Evolutionary conservation across 352 stramenopile genomes (phyloP), one percentile per base, ranked within the genome.

Genomic region (Phytophthora hybrid): DNA sequence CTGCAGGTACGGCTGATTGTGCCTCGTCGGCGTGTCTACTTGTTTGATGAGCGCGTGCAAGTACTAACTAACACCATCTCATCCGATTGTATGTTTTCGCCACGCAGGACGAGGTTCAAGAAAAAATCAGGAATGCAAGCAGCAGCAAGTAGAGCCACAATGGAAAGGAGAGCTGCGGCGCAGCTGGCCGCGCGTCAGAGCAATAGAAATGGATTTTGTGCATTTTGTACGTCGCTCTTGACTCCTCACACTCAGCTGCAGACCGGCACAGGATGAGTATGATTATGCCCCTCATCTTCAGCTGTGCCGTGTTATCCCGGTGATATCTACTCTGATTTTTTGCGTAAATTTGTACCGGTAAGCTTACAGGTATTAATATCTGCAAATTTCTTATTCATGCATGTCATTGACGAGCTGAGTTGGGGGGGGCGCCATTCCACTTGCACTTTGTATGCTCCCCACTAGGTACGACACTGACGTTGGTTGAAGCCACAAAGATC

Each of bases 1-100:
- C 73, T 94, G 59, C 86, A 93, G 84, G 85, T 93, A 61, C 37
- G 64, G 6, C 53, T 71, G 62, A 64, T 76, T 74, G 60, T 21
- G 61, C 46, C 56, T 46, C 37, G 4, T 57, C 14, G 23, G 29
- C 57, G 53, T 76, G 59, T 76, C 41, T 58, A 53, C 11, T 47
- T 32, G 59, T 47, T 10, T 6, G 53, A 1, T 32, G 16, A 60
- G 37, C 63, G 34, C 71, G 26, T 64, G 19, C 34, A 47, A 74
- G 18, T 52, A 52, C 39, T 47, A 1, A 47, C 39, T 13, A 5
- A 41, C 70, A 44, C 26, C n/a, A 57, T 63, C 49, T 67, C 47
- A 59, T 54, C 37, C 49, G 29, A 62, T 31, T 47, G 14, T 47
- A n/a, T 47, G 39, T 66, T 37, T 46, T 23, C 63, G 60, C 10